A percentile compares a stretch with the other conserved stretches of the same genome.
Conservation (phyloP, 306 rosid genomes). For the Sesbania bispinosa region DNA sequence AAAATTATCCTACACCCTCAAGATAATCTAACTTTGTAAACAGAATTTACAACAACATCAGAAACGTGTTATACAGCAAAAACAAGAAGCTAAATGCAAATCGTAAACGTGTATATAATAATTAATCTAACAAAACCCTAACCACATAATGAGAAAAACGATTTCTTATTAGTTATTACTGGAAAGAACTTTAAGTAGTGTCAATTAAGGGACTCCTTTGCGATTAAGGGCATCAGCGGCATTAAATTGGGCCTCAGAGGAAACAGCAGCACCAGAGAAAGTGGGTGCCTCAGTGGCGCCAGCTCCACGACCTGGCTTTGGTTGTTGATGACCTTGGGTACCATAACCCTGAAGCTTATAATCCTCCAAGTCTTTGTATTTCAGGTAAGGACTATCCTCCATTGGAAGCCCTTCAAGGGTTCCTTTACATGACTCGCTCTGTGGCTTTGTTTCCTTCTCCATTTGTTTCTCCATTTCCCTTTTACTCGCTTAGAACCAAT, state of each 20-base stretch:
- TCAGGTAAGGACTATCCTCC: conserved; percentile 69
- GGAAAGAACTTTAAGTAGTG: not conserved
- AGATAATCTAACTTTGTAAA: not conserved
- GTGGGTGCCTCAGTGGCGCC: conserved; percentile 84
- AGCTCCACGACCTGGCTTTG: conserved; percentile 59
- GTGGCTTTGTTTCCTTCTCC: not conserved
- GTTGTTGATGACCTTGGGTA: conserved; percentile 65
- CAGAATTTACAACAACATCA: not conserved
- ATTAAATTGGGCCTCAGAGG: conserved; percentile 18
- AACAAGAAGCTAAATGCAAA: not conserved
- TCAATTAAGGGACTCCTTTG: conserved; percentile 34
- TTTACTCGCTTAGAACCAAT: not conserved
- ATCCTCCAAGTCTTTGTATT: conserved; percentile 65
- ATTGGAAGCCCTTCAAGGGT: conserved; percentile 57
- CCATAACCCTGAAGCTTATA: conserved; percentile 79
- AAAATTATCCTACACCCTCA: not conserved
- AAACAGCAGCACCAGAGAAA: conserved; percentile 46
- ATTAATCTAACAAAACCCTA: not conserved
- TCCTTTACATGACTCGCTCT: conserved; percentile 8
- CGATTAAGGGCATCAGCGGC: conserved; percentile 34
- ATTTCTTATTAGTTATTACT: not conserved
- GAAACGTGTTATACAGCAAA: not conserved
- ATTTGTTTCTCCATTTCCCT: conserved; percentile 32
- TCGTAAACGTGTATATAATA: not conserved
- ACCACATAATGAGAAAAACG: not conserved